Percentiles rank a stretch among this genome's conserved stretches.
Conservation (phyloP, 2,329 filamentous ascomycete species). For the Trichoderma sp. region DNA sequence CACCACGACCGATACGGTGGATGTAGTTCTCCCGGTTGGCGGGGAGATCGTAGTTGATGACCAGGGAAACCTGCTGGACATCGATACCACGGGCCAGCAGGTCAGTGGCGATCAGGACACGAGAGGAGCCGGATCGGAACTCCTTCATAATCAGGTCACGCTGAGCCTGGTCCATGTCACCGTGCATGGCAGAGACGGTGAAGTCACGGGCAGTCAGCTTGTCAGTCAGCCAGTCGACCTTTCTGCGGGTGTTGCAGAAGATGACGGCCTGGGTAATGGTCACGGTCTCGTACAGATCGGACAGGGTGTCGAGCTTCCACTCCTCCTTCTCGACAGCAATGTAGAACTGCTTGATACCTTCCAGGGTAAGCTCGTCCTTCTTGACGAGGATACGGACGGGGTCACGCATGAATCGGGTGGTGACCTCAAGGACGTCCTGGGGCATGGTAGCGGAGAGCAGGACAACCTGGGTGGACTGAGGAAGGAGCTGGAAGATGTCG, state of each 20-base stretch:
- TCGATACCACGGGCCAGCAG: slow-evolving; percentile 99
- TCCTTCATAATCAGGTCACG: slow-evolving; percentile 99
- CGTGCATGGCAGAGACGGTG: slow-evolving; percentile 99
- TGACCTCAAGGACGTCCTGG: slow-evolving; percentile 98
- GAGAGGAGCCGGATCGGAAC: slow-evolving; percentile 97
- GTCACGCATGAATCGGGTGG: slow-evolving; percentile 99
- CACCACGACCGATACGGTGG: slow-evolving; percentile 98
- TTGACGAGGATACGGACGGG: slow-evolving; percentile 98
- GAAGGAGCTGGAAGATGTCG: slow-evolving; percentile 99
- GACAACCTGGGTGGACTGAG: slow-evolving; percentile 97
- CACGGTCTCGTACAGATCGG: slow-evolving; percentile 97
- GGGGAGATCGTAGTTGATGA: slow-evolving; percentile 99
- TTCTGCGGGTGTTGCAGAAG: slow-evolving; percentile 99
- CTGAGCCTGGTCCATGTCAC: slow-evolving; percentile 97
- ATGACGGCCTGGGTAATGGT: slow-evolving; percentile 99
- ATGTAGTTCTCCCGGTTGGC: slow-evolving; percentile 99
- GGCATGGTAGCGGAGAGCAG: slow-evolving; percentile 98
- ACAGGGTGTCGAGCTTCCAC: slow-evolving; percentile 99
- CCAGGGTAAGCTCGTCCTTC: slow-evolving; percentile 98
- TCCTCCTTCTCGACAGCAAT: slow-evolving; percentile 99
- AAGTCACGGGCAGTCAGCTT: slow-evolving; percentile 99
- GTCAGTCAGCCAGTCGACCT: slow-evolving; percentile 99
- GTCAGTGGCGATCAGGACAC: slow-evolving; percentile 98
- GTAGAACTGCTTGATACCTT: slow-evolving; percentile 99
- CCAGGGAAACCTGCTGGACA: slow-evolving; percentile 97